phyloP scores from a whole-genome alignment of 805 yeast genomes.

The Myxozyma udenii region DNA sequence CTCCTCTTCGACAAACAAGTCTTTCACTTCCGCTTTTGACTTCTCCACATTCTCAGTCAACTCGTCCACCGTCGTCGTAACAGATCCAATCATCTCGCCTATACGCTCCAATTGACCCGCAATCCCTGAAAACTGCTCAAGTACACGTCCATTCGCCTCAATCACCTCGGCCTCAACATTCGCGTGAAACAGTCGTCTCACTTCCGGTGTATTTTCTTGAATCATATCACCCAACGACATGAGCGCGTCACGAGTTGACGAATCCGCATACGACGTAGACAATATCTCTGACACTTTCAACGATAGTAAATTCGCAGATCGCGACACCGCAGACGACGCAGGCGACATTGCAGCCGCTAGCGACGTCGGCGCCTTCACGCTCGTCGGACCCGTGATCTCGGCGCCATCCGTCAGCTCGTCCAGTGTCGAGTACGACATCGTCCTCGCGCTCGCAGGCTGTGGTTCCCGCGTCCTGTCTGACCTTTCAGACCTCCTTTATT shows the following conservation, averaged over 20 bases:
- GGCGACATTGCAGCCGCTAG: neutral
- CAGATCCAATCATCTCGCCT: constrained; percentile 27
- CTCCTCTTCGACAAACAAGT: constrained; percentile 29
- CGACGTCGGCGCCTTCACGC: neutral
- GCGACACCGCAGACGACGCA: neutral
- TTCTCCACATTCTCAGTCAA: constrained; percentile 15
- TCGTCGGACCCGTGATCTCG: neutral
- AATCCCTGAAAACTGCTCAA: constrained; percentile 39
- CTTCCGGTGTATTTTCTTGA: constrained; percentile 36
- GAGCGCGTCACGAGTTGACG: constrained; percentile 36
- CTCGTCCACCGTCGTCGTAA: constrained; percentile 34
- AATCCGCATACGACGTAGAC: constrained; percentile 39
- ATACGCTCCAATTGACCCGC: constrained; percentile 34
- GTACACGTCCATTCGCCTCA: constrained; percentile 34
- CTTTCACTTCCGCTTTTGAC: constrained; percentile 25
- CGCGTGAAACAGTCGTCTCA: constrained; percentile 37
- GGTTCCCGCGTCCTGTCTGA: too few relatives aligned
- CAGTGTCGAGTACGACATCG: neutral
- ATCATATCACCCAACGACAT: constrained; percentile 35
- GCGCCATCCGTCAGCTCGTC: neutral
- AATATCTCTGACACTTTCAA: constrained; percentile 31
- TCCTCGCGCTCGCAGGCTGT: too few relatives aligned
- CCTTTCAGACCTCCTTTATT: too few relatives aligned
- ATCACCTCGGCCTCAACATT: constrained; percentile 39
- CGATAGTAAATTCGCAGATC: constrained; percentile 19